A percentile compares a stretch with the other conserved stretches of the same genome.
Evolutionary conservation across 73 alveolate species (phyloP).

Genomic region (Tetrahymena borealis): DNA sequence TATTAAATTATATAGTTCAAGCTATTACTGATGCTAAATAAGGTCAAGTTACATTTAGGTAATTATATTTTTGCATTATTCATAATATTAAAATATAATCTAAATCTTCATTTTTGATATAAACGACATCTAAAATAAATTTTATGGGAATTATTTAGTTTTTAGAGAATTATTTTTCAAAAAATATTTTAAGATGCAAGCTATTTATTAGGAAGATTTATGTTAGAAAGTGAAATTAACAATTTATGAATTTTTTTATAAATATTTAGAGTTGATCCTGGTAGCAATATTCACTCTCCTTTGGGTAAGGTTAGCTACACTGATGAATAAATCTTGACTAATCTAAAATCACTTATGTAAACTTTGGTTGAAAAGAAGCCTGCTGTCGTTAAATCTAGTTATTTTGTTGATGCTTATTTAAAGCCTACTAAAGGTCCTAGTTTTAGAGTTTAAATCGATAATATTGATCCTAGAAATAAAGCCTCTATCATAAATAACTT

Average conservation of each 20-base stretch:
- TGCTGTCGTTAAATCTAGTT: background rate
- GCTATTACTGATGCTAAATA: background rate
- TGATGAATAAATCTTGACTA: background rate
- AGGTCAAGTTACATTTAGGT: background rate
- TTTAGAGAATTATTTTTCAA: too few relatives aligned
- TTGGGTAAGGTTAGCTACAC: background rate
- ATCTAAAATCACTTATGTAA: background rate
- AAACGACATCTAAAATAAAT: too few relatives aligned
- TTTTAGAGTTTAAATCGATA: background rate
- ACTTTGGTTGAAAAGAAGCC: constrained; percentile 1
- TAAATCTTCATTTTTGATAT: too few relatives aligned
- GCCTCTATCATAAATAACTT: background rate
- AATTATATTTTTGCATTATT: background rate
- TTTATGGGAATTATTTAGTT: too few relatives aligned
- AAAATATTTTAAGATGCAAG: too few relatives aligned
- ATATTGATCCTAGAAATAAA: background rate
- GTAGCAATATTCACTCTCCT: background rate
- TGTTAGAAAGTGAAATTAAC: background rate
- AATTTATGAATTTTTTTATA: background rate
- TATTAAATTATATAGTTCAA: background rate
- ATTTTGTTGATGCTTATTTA: background rate
- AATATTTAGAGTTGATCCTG: background rate
- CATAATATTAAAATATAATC: too few relatives aligned
- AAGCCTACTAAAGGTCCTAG: background rate
- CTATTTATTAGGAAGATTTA: too few relatives aligned